These are phyloP conservation scores for Fusarium siculi DNA, from an alignment of 2,329 filamentous ascomycete genomes.

Conservation along the genomic window DNA sequence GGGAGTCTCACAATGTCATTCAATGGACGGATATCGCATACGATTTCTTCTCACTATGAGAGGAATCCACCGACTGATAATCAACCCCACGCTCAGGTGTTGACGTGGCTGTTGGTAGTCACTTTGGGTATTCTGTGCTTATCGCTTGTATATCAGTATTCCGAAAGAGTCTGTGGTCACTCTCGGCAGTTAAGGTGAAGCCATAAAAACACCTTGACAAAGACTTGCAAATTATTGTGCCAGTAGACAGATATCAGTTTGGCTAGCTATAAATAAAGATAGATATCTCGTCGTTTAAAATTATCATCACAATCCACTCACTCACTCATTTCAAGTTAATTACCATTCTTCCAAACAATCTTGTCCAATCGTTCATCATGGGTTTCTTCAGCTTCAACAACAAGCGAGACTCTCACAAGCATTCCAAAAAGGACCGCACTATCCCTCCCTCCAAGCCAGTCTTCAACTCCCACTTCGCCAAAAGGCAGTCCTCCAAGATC, in stretches of 20 bases:
- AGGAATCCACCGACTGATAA: no score
- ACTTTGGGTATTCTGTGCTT: no score
- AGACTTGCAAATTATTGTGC: accelerated
- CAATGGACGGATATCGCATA: no score
- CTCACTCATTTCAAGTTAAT: background rate
- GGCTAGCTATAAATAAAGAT: background rate
- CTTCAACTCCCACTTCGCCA: background rate
- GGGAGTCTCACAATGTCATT: no score
- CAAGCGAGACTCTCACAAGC: background rate
- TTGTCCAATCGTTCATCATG: background rate
- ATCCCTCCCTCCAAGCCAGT: background rate
- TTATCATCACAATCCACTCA: background rate
- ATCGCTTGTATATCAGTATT: no score
- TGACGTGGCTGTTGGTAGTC: no score
- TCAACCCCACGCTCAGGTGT: no score
- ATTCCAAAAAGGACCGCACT: background rate
- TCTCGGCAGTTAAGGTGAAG: background rate
- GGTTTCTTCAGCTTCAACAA: background rate
- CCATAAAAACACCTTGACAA: background rate
- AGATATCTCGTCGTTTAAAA: accelerated
- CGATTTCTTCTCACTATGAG: no score
- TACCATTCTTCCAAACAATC: no score
- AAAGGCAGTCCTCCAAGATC: background rate
- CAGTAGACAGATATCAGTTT: background rate
- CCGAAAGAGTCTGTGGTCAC: background rate